A percentile compares a stretch with the other conserved stretches of the same genome.
Evolutionary conservation across 2,329 filamentous ascomycete species (phyloP).

Genomic region (Pseudogymnoascus sp.): DNA sequence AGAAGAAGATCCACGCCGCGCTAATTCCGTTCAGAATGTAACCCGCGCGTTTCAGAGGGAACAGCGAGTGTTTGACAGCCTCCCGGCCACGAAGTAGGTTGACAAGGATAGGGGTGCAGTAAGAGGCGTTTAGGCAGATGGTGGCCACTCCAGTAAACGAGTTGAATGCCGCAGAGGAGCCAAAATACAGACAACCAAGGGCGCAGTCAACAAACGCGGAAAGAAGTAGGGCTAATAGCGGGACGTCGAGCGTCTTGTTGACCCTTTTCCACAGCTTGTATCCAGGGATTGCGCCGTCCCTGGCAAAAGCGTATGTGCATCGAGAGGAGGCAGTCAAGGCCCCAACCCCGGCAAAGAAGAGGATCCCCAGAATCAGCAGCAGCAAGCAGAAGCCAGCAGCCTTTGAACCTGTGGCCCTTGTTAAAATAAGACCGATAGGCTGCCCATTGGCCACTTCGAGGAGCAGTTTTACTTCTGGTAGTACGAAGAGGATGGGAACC

Average conservation of each 20-base stretch:
- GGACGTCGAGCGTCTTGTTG: slow-evolving; percentile 57
- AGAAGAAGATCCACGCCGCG: slow-evolving; percentile 61
- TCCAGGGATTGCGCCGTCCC: slow-evolving; percentile 66
- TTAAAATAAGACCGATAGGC: slow-evolving; percentile 69
- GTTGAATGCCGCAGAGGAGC: slow-evolving; percentile 67
- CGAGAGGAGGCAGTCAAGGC: slow-evolving; percentile 65
- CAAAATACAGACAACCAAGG: slow-evolving; percentile 71
- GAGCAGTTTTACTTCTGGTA: slow-evolving; percentile 57
- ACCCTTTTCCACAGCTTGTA: slow-evolving; percentile 58
- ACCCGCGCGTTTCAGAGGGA: slow-evolving; percentile 61
- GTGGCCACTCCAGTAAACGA: slow-evolving; percentile 73
- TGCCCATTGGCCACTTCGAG: slow-evolving; percentile 62
- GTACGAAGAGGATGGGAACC: slow-evolving; percentile 66
- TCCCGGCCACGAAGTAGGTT: slow-evolving; percentile 58
- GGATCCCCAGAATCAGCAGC: slow-evolving; percentile 67
- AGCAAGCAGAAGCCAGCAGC: slow-evolving; percentile 67
- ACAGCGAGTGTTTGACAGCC: slow-evolving; percentile 56
- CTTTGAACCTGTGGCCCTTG: slow-evolving; percentile 62
- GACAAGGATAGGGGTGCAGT: slow-evolving; percentile 67
- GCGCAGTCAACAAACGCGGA: slow-evolving; percentile 62
- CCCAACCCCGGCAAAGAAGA: slow-evolving; percentile 68
- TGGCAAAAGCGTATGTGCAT: slow-evolving; percentile 68
- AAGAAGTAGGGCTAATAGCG: slow-evolving; percentile 59
- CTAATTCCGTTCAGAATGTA: slow-evolving; percentile 59
- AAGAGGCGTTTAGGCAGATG: slow-evolving; percentile 67